Conservation (phyloP, 345 rosid species). For the Luvunga scandens region DNA sequence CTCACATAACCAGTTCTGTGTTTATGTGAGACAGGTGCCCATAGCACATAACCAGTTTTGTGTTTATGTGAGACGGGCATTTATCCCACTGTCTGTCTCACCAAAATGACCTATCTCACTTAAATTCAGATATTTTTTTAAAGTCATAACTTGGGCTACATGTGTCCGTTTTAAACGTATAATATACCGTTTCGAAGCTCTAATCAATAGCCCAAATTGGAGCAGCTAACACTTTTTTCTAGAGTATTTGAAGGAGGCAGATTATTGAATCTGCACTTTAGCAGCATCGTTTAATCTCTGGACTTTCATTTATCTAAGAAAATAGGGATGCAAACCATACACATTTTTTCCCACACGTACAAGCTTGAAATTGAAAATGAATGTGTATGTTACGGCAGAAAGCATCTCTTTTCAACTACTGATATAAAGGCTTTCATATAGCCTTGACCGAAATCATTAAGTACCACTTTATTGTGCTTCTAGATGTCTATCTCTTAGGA, state of each 20-base stretch:
- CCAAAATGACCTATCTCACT: too few relatives aligned
- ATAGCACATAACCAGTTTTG: too few relatives aligned
- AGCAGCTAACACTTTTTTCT: not conserved
- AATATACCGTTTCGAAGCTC: too few relatives aligned
- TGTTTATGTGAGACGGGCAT: too few relatives aligned
- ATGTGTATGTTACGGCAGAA: not conserved
- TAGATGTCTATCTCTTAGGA: constrained; percentile 89
- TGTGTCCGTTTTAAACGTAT: too few relatives aligned
- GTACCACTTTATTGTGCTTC: constrained; percentile 11
- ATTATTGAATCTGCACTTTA: not conserved
- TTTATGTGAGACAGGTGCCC: too few relatives aligned
- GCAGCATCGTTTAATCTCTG: not conserved
- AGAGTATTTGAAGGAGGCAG: not conserved
- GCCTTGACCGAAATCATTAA: constrained; percentile 6
- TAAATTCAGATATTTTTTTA: too few relatives aligned
- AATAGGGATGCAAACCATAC: not conserved
- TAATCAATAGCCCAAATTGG: not conserved
- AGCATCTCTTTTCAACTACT: not conserved
- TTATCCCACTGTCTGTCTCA: too few relatives aligned
- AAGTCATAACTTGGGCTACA: too few relatives aligned
- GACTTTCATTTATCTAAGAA: not conserved
- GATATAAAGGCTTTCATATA: not conserved
- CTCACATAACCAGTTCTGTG: too few relatives aligned
- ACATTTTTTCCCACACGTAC: not conserved
- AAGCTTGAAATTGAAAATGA: not conserved